Base-by-base conservation (phyloP, 1,139 yeast genomes). In the Zygoascus sp. region DNA sequence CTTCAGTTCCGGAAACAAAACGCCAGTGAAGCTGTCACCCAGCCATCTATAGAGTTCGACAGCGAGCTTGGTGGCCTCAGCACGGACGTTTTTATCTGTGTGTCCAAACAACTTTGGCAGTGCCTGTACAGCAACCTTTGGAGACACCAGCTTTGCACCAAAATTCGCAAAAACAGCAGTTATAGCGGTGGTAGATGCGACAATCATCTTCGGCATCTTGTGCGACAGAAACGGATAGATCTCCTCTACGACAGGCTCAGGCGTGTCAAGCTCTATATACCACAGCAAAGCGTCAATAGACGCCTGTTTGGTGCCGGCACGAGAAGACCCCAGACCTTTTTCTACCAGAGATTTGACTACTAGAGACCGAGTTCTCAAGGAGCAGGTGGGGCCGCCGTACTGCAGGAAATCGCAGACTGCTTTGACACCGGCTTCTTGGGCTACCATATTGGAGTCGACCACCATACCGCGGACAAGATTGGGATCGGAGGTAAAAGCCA, bases 61-160 rank as follows among this genome's bases (percentile, higher is more conserved):
- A 0, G 90, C 73, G 53, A 92, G 70, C 42, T 74, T 73, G 7
- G 83, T 76, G 1, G 96, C 79, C 60, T 87, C 96, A 1, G 81
- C 79, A 60, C 98, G 77, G 6, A 94, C 97, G 51, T 78, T 86
- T 56, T 77, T 79, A 66, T 94, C 98, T 1, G 96, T 89, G 63
- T 90, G 96, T 2, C 80, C 82, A 61, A 89, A 89, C 45, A 89
- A 65, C 57, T 81, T 82, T 1, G 87, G 80, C 32, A 92, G 67
- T 2, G 66, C 67, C 25, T 81, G 79, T 30, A 88, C 66, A 0
- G 83, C 70, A 2, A 77, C 70, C 55, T 79, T 77, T 0, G 92
- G 84, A 19, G 79, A 68, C 10, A 87, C 74, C 0, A 81, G 74
- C 40, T 70, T 70, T 46, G 94, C 80, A n/a, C 96, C 96, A 70